A percentile compares a stretch with the other conserved stretches of the same genome.
Conservation (phyloP, 805 yeast genomes). For the Priceomyces melissophilus region DNA sequence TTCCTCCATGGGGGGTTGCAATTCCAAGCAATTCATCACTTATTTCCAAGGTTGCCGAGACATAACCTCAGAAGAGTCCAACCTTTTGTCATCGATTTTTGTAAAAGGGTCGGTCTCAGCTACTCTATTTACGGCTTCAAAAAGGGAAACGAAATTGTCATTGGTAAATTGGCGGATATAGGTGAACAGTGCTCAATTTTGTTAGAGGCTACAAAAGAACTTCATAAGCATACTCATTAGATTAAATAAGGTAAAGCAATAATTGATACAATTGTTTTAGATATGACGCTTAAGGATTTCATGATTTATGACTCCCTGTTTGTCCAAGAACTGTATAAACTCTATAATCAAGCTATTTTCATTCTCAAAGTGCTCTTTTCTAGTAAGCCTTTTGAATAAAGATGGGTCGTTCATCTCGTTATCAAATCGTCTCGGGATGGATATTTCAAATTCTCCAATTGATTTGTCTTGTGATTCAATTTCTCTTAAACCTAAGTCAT, state of each 20-base stretch:
- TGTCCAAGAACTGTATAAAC: conserved; percentile 31
- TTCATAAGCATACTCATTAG: conserved; percentile 49
- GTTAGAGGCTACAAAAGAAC: conserved; percentile 65
- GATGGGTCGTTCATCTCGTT: conserved; percentile 11
- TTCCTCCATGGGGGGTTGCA: conserved; percentile 90
- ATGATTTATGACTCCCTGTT: conserved; percentile 26
- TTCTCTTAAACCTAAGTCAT: conserved; percentile 14
- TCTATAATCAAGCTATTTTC: conserved; percentile 35
- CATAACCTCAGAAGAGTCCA: conserved; percentile 81
- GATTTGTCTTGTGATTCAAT: not conserved
- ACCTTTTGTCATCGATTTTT: conserved; percentile 66
- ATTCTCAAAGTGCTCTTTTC: conserved; percentile 31
- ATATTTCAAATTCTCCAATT: conserved; percentile 19
- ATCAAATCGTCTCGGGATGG: conserved; percentile 24
- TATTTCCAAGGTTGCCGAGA: conserved; percentile 85
- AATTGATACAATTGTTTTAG: not conserved
- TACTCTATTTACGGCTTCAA: conserved; percentile 84
- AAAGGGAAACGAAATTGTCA: conserved; percentile 70
- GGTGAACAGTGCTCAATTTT: conserved; percentile 77
- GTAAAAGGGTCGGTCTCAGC: conserved; percentile 69
- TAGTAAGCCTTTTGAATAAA: conserved; percentile 29
- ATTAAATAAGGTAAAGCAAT: not conserved
- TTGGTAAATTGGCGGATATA: conserved; percentile 65
- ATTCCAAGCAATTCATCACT: conserved; percentile 86
- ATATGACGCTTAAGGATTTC: conserved; percentile 7